These are phyloP conservation scores for Leccinellum albellum DNA, from an alignment of 768 basidiomycete species.

Conservation along the genomic window DNA sequence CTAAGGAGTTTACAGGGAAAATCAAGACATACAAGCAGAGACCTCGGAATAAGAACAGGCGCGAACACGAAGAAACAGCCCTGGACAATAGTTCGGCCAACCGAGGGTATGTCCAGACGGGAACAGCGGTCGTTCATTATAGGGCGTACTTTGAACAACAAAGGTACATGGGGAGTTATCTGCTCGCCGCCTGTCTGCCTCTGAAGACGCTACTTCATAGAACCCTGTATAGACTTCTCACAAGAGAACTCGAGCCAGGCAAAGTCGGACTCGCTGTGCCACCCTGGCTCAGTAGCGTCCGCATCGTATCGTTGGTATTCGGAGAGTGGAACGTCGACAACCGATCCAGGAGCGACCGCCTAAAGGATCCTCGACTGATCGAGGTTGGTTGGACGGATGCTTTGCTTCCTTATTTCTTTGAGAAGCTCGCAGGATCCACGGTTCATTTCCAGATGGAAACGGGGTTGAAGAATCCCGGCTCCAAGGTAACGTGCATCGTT, in stretches of 20 bases:
- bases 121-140: slow-evolving; percentile 18
- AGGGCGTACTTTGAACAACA: slow-evolving; percentile 49
- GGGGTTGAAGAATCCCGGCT: slow-evolving; percentile 8
- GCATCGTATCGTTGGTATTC: slow-evolving; percentile 36
- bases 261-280: slow-evolving; percentile 31
- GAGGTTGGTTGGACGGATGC: slow-evolving; percentile 44
- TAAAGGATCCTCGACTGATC: slow-evolving; percentile 32
- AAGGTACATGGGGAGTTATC: slow-evolving; percentile 16
- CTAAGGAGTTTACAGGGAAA: slow-evolving; percentile 35
- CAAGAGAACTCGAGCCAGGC: slow-evolving; percentile 16
- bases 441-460: slow-evolving; percentile 20
- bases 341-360: slow-evolving; percentile 27
- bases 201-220: slow-evolving; percentile 20
- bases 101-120: slow-evolving; percentile 28
- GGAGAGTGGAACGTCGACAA: slow-evolving; percentile 34
- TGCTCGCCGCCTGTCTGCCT: neutral
- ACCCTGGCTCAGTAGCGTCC: slow-evolving; percentile 31
- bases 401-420: slow-evolving; percentile 25
- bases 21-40: slow-evolving; percentile 38
- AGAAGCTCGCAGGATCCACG: slow-evolving; percentile 8
- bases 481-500: slow-evolving; percentile 14
- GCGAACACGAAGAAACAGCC: slow-evolving; percentile 2
- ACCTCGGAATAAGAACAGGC: slow-evolving; percentile 30
- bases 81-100: slow-evolving; percentile 44
- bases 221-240: slow-evolving; percentile 31